Conservation (phyloP, 495 filamentous ascomycete species). For the Talaromyces nanjingensis region DNA sequence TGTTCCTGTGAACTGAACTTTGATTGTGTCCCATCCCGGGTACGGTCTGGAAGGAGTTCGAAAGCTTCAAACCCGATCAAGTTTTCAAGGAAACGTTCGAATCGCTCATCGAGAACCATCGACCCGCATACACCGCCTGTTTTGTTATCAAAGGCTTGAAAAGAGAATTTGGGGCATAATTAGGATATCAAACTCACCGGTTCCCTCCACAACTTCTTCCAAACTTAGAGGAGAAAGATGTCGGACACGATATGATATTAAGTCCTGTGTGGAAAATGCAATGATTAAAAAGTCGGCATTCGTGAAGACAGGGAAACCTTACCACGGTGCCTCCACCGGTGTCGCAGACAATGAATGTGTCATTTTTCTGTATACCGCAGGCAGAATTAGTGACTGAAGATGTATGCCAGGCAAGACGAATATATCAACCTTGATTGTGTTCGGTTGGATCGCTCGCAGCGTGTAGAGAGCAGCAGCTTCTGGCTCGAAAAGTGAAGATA, state of each 20-base stretch:
- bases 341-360: slow-evolving; percentile 48
- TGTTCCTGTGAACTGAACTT: slow-evolving; percentile 7
- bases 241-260: slow-evolving; percentile 27
- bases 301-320: slow-evolving; percentile 25
- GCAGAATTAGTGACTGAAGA: too few relatives aligned
- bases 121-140: slow-evolving; percentile 50
- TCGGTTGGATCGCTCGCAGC: slow-evolving; percentile 27
- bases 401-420: too few relatives aligned
- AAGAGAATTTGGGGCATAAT: not conserved
- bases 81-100: slow-evolving; percentile 34
- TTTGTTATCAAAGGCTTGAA: slow-evolving; percentile 24
- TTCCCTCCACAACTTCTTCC: not conserved
- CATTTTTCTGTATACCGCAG: too few relatives aligned
- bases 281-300: not conserved
- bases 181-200: not conserved
- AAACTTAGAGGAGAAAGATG: not conserved
- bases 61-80: slow-evolving; percentile 17
- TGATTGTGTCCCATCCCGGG: slow-evolving; percentile 18
- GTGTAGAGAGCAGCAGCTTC: slow-evolving; percentile 55
- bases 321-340: slow-evolving; percentile 55
- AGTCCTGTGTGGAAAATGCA: slow-evolving; percentile 29
- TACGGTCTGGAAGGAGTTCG: slow-evolving; percentile 4
- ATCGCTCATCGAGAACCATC: slow-evolving; percentile 44
- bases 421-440: slow-evolving; percentile 15
- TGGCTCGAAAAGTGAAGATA: slow-evolving; percentile 53